Evolutionary conservation across 352 stramenopile genomes (phyloP).

Genomic region (Phytophthora niederhauseri): DNA sequence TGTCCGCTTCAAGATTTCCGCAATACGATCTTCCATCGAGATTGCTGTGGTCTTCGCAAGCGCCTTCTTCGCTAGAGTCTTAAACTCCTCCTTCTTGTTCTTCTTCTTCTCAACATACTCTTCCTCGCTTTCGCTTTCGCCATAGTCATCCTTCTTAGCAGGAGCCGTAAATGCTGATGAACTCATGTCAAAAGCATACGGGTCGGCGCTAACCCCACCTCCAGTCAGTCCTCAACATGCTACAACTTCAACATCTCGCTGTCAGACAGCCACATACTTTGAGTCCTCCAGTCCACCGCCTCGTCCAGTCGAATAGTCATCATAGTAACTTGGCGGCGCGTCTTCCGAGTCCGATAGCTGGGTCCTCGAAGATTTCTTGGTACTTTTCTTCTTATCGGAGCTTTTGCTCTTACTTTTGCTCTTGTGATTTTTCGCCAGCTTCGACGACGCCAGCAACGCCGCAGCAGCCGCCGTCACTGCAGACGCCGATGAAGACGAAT

Average conservation of each 20-base stretch:
- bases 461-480: constrained; percentile 55
- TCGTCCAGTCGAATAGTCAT: constrained; percentile 20
- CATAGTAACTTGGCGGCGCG: constrained; percentile 65
- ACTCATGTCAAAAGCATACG: constrained; percentile 77
- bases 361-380: constrained; percentile 32
- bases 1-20: constrained; percentile 79
- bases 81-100: constrained; percentile 38
- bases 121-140: constrained; percentile 27
- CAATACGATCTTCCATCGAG: constrained; percentile 76
- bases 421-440: constrained; percentile 38
- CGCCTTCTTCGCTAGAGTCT: constrained; percentile 38
- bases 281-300: constrained; percentile 21
- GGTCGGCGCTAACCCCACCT: constrained; percentile 48
- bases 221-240: constrained; percentile 13
- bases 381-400: constrained; percentile 36
- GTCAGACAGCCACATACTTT: constrained; percentile 29
- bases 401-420: constrained; percentile 31
- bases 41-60: constrained; percentile 27
- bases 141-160: constrained; percentile 4
- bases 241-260: not conserved
- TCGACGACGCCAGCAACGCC: constrained; percentile 57
- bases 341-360: constrained; percentile 56
- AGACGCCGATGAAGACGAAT: constrained; percentile 33
- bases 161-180: constrained; percentile 34
- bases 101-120: constrained; percentile 27